A percentile compares a stretch with the other conserved stretches of the same genome.
Conservation (phyloP, 495 filamentous ascomycete genomes). For the Daldinia concentrica region DNA sequence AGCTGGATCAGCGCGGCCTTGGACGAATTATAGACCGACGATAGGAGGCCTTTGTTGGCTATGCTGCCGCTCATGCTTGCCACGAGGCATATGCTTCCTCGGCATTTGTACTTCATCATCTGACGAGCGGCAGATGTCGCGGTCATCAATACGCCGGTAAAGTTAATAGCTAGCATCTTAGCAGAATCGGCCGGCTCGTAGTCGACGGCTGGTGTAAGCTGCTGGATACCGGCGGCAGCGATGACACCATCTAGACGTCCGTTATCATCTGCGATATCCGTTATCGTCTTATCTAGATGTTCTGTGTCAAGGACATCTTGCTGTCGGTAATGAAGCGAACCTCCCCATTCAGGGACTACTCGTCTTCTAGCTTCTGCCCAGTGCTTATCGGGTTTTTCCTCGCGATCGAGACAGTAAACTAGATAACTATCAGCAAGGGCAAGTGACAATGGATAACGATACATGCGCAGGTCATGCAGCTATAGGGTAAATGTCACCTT, state of each 20-base stretch:
- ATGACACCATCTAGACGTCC: conserved; percentile 74
- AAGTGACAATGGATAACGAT: background rate
- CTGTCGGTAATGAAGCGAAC: conserved; percentile 68
- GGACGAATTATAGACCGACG: conserved; percentile 72
- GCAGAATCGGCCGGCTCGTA: conserved; percentile 72
- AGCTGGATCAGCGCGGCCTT: conserved; percentile 77
- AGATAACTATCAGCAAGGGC: conserved; percentile 9
- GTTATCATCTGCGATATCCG: conserved; percentile 62
- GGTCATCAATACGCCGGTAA: conserved; percentile 80
- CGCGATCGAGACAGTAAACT: conserved; percentile 74
- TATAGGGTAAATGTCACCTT: conserved; percentile 54
- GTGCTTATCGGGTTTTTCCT: conserved; percentile 58
- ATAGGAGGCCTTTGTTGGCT: conserved; percentile 76
- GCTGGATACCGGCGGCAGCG: conserved; percentile 78
- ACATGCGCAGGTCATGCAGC: background rate
- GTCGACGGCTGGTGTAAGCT: conserved; percentile 72
- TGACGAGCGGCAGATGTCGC: conserved; percentile 75
- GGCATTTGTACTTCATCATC: conserved; percentile 77
- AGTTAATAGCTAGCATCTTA: conserved; percentile 77
- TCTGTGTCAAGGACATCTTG: conserved; percentile 70
- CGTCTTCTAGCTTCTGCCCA: conserved; percentile 62
- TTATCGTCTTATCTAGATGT: conserved; percentile 63
- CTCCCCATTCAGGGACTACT: conserved; percentile 59
- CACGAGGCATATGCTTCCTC: conserved; percentile 75
- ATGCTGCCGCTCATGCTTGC: conserved; percentile 78